Percentiles rank a stretch among this genome's conserved stretches.
Evolutionary conservation across 805 yeast species (phyloP).

Genomic region (Kuraishia floccosa): DNA sequence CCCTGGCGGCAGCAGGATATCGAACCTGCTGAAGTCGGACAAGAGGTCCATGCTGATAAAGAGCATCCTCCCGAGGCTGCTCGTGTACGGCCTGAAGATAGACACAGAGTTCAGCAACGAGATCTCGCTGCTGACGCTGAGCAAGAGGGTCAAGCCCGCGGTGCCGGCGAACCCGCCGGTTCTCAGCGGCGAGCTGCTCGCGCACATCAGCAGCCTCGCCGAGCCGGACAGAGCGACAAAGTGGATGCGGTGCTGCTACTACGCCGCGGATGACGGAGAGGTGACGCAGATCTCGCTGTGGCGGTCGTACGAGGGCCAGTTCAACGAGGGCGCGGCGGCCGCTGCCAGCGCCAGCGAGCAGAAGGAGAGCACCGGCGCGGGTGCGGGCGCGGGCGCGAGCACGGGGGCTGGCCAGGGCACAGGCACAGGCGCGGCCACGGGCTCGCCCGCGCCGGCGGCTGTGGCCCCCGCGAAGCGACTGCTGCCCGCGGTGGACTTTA

Average conservation of each 20-base stretch:
- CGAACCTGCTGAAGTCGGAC: slow-evolving; percentile 34
- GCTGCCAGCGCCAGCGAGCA: too few relatives aligned
- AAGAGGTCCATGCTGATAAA: slow-evolving; percentile 40
- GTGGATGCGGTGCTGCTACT: slow-evolving; percentile 91
- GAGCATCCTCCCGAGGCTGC: slow-evolving; percentile 51
- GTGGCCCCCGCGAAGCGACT: slow-evolving; percentile 45
- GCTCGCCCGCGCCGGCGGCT: too few relatives aligned
- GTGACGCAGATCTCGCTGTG: slow-evolving; percentile 93
- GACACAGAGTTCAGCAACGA: slow-evolving; percentile 21
- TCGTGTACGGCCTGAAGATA: slow-evolving; percentile 32
- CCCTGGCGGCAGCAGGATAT: slow-evolving; percentile 48
- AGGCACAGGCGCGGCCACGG: too few relatives aligned
- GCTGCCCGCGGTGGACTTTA: slow-evolving; percentile 93
- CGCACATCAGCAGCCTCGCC: slow-evolving; percentile 49
- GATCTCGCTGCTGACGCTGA: slow-evolving; percentile 26
- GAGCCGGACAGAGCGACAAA: slow-evolving; percentile 90
- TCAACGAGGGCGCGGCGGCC: slow-evolving; percentile 36
- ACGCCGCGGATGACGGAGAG: slow-evolving; percentile 65
- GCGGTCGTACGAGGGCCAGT: slow-evolving; percentile 89
- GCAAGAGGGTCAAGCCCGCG: slow-evolving; percentile 48
- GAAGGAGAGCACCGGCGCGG: slow-evolving; percentile 37
- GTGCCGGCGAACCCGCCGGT: slow-evolving; percentile 59
- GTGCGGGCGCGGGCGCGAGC: too few relatives aligned
- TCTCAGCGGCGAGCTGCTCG: slow-evolving; percentile 40
- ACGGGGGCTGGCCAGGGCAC: too few relatives aligned